These are phyloP conservation scores for Trypanosoma platydactyli DNA, from an alignment of 208 protist genomes.

Conservation along the genomic window DNA sequence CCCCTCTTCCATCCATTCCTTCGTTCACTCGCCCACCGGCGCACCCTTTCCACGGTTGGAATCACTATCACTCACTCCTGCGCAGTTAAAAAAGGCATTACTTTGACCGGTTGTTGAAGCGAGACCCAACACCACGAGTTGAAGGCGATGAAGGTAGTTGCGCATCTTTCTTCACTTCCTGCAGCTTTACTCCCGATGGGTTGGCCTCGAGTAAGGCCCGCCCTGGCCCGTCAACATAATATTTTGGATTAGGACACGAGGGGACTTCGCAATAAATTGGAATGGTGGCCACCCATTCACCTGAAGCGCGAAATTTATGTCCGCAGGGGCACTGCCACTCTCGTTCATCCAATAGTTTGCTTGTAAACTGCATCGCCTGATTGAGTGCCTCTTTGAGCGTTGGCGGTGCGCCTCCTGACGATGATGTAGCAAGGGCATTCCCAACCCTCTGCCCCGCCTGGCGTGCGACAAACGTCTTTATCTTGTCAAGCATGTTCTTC, in stretches of 20 bases:
- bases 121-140: constrained; percentile 53
- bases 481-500: constrained; percentile 69
- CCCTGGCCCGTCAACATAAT: constrained; percentile 86
- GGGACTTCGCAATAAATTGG: constrained; percentile 89
- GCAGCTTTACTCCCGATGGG: constrained; percentile 76
- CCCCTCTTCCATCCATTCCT: no score
- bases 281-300: constrained; percentile 81
- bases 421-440: constrained; percentile 50
- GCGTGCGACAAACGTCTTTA: constrained; percentile 78
- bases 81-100: constrained; percentile 13
- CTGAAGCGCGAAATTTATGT: constrained; percentile 81
- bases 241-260: constrained; percentile 89
- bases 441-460: constrained; percentile 39
- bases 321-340: constrained; percentile 92
- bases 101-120: constrained; percentile 45
- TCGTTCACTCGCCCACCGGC: no score
- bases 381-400: constrained; percentile 54
- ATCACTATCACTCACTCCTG: neutral
- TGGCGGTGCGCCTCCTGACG: constrained; percentile 23
- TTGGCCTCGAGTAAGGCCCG: constrained; percentile 81
- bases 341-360: constrained; percentile 70
- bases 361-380: constrained; percentile 61
- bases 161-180: constrained; percentile 47
- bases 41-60: neutral
- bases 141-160: constrained; percentile 17